Evolutionary conservation across 371 early-diverging fungal genomes (phyloP).

Genomic region (Rhizopus sp.): DNA sequence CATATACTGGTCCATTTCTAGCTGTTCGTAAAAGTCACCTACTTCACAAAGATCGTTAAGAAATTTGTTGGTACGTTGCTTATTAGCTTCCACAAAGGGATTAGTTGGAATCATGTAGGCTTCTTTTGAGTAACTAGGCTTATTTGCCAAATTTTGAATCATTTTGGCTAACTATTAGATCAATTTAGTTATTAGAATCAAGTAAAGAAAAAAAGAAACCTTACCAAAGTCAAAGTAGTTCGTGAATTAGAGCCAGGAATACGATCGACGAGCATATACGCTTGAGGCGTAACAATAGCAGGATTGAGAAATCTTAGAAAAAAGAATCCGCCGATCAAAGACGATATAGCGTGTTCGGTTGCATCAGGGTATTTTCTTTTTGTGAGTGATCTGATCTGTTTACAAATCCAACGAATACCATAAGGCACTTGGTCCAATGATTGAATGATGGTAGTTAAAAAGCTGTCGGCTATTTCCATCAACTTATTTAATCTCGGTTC

Average conservation of each 20-base stretch:
- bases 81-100: constrained; percentile 89
- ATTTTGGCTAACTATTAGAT: constrained; percentile 77
- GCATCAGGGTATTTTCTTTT: constrained; percentile 86
- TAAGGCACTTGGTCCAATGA: constrained; percentile 83
- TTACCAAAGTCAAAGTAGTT: constrained; percentile 74
- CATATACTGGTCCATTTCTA: constrained; percentile 98
- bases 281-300: constrained; percentile 91
- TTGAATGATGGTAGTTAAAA: constrained; percentile 77
- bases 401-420: constrained; percentile 95
- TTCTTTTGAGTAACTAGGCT: constrained; percentile 92
- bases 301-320: constrained; percentile 93
- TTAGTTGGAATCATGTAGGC: constrained; percentile 88
- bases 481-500: constrained; percentile 72
- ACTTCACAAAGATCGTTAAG: constrained; percentile 92
- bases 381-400: constrained; percentile 86
- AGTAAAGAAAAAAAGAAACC: background rate
- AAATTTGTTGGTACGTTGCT: constrained; percentile 83
- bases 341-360: constrained; percentile 78
- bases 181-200: background rate
- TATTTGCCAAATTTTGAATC: constrained; percentile 93
- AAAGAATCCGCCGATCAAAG: constrained; percentile 93
- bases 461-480: constrained; percentile 78
- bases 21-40: constrained; percentile 89
- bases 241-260: constrained; percentile 74
- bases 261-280: constrained; percentile 85